Evolutionary conservation across 371 early-diverging fungal species (phyloP).

Genomic region (Capillidium rhysosporum): DNA sequence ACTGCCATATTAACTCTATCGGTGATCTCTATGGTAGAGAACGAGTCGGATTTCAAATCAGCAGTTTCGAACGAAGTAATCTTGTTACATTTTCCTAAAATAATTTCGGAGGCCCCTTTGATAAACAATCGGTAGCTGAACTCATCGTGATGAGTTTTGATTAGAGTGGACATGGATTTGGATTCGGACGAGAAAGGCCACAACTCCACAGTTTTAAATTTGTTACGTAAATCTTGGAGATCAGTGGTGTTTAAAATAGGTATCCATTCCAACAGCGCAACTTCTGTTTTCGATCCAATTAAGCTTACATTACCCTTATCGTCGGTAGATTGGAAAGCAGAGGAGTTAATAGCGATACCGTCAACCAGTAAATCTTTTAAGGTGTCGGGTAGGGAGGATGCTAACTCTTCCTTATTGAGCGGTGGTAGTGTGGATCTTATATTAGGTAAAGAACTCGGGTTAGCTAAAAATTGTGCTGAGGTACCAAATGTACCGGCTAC

Average conservation of each 20-base stretch:
- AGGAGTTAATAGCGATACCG: conserved; percentile 55
- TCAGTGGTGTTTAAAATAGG: conserved; percentile 22
- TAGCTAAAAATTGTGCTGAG: not conserved
- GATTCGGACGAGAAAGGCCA: conserved; percentile 66
- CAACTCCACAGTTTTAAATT: conserved; percentile 27
- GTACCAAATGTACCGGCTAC: conserved; percentile 30
- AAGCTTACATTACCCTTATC: conserved; percentile 25
- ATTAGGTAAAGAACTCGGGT: not conserved
- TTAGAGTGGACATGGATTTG: conserved; percentile 73
- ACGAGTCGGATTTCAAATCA: conserved; percentile 14
- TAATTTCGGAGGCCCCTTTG: conserved; percentile 76
- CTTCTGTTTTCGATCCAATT: conserved; percentile 66
- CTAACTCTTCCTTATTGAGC: not conserved
- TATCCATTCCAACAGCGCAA: conserved; percentile 48
- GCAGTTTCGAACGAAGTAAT: not conserved
- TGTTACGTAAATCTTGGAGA: conserved; percentile 21
- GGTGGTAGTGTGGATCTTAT: not conserved
- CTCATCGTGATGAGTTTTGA: conserved; percentile 19
- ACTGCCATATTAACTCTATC: conserved; percentile 17
- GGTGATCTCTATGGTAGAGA: conserved; percentile 14
- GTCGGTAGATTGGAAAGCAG: conserved; percentile 51
- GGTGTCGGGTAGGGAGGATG: conserved; percentile 17
- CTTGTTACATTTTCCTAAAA: conserved; percentile 18
- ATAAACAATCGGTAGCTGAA: conserved; percentile 35
- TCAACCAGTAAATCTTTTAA: conserved; percentile 28